A percentile compares a stretch with the other conserved stretches of the same genome.
phyloP scores from a whole-genome alignment of 1,139 yeast genomes.

The Candida tropicalis region DNA sequence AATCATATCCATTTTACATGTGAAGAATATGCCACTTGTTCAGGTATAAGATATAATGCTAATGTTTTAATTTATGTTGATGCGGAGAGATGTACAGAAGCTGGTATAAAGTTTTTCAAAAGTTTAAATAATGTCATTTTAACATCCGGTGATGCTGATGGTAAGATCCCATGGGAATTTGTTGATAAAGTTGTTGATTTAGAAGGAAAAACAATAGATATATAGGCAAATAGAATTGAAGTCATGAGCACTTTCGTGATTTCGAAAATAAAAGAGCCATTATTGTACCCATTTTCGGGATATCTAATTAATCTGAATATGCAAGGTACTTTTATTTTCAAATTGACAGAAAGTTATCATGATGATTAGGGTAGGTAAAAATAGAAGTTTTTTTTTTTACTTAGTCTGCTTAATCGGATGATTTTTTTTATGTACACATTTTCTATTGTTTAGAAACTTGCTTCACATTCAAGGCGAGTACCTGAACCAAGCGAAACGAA shows the following conservation, averaged over 20 bases:
- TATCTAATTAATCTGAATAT: no score
- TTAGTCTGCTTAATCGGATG: not conserved
- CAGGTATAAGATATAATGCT: slow-evolving; percentile 73
- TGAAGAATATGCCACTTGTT: slow-evolving; percentile 40
- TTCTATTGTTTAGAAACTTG: not conserved
- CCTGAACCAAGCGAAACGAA: not conserved
- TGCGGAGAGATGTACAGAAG: slow-evolving; percentile 42
- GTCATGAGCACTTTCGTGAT: not conserved
- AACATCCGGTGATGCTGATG: slow-evolving; percentile 60
- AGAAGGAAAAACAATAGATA: slow-evolving; percentile 18
- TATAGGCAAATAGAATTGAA: slow-evolving; percentile 4
- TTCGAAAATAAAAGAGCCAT: not conserved
- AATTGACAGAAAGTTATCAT: no score
- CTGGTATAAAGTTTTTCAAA: slow-evolving; percentile 58
- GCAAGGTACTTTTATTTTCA: no score
- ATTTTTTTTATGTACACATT: not conserved
- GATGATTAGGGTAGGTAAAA: no score
- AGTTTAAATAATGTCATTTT: slow-evolving; percentile 78
- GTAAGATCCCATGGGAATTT: slow-evolving; percentile 49
- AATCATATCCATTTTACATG: slow-evolving; percentile 78
- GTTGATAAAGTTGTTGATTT: slow-evolving; percentile 42
- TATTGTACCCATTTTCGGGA: not conserved
- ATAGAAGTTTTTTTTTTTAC: no score
- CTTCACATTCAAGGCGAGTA: slow-evolving; percentile 1
- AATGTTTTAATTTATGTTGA: slow-evolving; percentile 67